These are phyloP conservation scores for Afroboletus lepidellus DNA, from an alignment of 1,284 basidiomycete genomes.

Conservation along the genomic window DNA sequence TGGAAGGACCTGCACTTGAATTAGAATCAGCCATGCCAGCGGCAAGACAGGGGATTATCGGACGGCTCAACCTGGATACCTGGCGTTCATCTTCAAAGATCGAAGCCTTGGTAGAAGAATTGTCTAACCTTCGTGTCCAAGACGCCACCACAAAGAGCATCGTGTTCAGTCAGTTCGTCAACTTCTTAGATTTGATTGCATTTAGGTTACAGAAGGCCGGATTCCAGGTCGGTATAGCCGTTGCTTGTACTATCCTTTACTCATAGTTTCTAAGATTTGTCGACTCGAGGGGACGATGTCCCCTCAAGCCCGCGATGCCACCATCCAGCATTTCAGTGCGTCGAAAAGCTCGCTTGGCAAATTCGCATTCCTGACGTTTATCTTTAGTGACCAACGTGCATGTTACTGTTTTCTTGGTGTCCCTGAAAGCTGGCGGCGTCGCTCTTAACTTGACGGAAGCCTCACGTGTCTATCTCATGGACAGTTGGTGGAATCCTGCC, in stretches of 20 bases:
- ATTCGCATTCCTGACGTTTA: conserved; percentile 4
- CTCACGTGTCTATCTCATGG: conserved; percentile 89
- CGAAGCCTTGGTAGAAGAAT: conserved; percentile 94
- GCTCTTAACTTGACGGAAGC: conserved; percentile 93
- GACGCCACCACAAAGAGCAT: conserved; percentile 95
- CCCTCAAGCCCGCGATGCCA: conserved; percentile 92
- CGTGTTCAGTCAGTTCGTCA: conserved; percentile 94
- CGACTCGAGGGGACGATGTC: conserved; percentile 97
- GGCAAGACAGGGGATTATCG: conserved; percentile 91
- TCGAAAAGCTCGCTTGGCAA: conserved; percentile 7
- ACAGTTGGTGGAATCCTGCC: conserved; percentile 92
- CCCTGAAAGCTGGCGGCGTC: conserved; percentile 94
- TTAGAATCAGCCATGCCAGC: conserved; percentile 58
- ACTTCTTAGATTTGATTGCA: conserved; percentile 89
- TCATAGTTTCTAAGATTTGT: conserved; percentile 67
- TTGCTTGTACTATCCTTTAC: background rate
- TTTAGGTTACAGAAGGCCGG: conserved; percentile 91
- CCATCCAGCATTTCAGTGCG: conserved; percentile 92
- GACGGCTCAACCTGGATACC: conserved; percentile 82
- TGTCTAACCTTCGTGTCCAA: conserved; percentile 79
- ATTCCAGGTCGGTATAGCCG: conserved; percentile 58
- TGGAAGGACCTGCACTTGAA: conserved; percentile 91
- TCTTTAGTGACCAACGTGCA: conserved; percentile 83
- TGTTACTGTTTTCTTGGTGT: conserved; percentile 95
- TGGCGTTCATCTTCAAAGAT: conserved; percentile 98